Evolutionary conservation across 345 rosid species (phyloP).

Genomic region (Laguncularia racemosa): DNA sequence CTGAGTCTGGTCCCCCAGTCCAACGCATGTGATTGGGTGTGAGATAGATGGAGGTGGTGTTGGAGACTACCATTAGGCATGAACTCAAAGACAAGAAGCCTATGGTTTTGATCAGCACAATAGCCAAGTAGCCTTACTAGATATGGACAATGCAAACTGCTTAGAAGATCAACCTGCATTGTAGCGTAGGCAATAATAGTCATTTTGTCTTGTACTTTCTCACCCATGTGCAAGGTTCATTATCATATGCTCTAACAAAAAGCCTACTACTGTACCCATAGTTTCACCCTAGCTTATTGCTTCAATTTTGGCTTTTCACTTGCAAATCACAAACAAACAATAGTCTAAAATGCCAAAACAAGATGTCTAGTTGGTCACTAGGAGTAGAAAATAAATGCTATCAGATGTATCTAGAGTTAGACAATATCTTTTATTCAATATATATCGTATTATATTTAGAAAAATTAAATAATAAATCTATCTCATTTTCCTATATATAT

Average conservation of each 20-base stretch:
- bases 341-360: no score
- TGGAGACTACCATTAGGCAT: slow-evolving; percentile 73
- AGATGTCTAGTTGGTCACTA: no score
- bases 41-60: slow-evolving; percentile 43
- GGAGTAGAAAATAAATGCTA: no score
- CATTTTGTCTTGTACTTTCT: neutral
- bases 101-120: slow-evolving; percentile 85
- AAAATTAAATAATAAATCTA: no score
- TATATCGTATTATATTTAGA: no score
- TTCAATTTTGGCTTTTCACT: no score
- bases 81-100: slow-evolving; percentile 62
- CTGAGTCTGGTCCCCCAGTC: slow-evolving; percentile 72
- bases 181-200: neutral
- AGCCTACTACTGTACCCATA: no score
- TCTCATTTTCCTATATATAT: no score
- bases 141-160: slow-evolving; percentile 73
- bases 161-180: slow-evolving; percentile 77
- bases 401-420: no score
- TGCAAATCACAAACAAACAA: no score
- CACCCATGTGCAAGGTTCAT: slow-evolving; percentile 23
- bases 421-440: no score
- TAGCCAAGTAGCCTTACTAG: slow-evolving; percentile 84
- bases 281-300: no score
- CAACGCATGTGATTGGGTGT: slow-evolving; percentile 27
- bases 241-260: neutral